Percentiles rank a stretch among this genome's conserved stretches.
phyloP scores from a whole-genome alignment of 2,329 filamentous ascomycete species.

The Nannizziopsis barbatae region DNA sequence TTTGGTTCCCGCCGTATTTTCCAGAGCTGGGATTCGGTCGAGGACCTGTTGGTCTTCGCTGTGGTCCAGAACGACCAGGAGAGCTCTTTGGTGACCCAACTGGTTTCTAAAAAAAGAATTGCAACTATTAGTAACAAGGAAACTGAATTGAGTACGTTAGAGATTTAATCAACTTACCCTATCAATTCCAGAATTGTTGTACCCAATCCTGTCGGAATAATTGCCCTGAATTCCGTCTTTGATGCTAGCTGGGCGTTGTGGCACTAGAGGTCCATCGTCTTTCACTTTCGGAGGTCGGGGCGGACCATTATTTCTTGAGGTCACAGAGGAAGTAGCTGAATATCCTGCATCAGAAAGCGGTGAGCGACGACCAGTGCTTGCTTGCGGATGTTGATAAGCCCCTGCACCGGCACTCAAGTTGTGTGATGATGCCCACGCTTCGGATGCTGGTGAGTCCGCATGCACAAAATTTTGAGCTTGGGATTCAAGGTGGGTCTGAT shows the following conservation, averaged over 20 bases:
- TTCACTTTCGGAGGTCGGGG: slow-evolving; percentile 44
- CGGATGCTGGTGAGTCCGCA: slow-evolving; percentile 34
- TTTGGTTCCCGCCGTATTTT: slow-evolving; percentile 18
- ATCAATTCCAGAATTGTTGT: slow-evolving; percentile 20
- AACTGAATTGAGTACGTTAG: no score
- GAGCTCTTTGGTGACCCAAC: slow-evolving; percentile 23
- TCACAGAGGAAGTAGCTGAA: slow-evolving; percentile 33
- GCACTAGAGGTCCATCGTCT: slow-evolving; percentile 50
- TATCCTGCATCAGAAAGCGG: slow-evolving; percentile 39
- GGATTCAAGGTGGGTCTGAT: slow-evolving; percentile 50
- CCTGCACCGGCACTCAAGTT: slow-evolving; percentile 26
- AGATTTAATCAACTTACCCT: slow-evolving; percentile 19
- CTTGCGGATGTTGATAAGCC: slow-evolving; percentile 16
- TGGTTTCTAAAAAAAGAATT: slow-evolving; percentile 14
- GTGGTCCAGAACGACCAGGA: slow-evolving; percentile 23
- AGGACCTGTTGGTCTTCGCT: slow-evolving; percentile 40
- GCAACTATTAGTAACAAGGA: not conserved
- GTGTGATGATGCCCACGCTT: slow-evolving; percentile 37
- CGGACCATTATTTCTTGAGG: slow-evolving; percentile 29
- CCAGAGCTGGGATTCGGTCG: slow-evolving; percentile 34
- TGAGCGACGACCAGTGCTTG: slow-evolving; percentile 32
- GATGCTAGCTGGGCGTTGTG: slow-evolving; percentile 37
- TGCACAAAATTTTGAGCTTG: slow-evolving; percentile 46
- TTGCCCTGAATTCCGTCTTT: slow-evolving; percentile 27
- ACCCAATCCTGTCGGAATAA: slow-evolving; percentile 34